Base-by-base conservation (phyloP, 331 rosid species). In the Dryas integrifolia region DNA sequence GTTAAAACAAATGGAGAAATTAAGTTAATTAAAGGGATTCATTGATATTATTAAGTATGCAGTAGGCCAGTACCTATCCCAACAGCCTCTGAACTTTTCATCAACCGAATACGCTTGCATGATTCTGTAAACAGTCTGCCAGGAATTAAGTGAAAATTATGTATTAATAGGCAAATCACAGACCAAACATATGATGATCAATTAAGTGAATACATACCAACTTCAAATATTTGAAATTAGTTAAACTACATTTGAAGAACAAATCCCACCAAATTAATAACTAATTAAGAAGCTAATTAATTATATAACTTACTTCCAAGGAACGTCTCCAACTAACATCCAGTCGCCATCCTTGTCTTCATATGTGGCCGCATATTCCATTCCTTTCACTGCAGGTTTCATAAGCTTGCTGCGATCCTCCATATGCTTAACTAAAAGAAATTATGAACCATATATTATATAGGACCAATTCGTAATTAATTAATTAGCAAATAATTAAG, bases 271-370 rank as follows among this genome's bases (percentile, higher is more conserved):
- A 30, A 30, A 30, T 48, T 0, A 72, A 43, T 43, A 3, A 18
- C 13, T 7, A 12, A 52, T 74, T 4, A 52, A 40, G 43, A 49
- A 38, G 58, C 3, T 46, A 46, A 72, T 48, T 47, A 70, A 15
- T 16, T 60, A 6, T n/a, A 69, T 43, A 47, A 60, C 81, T 67
- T 76, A 76, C 85, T 81, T 76, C 81, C 85, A 81, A 72, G 85
- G 85, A 69, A 81, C 85, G 61, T 81, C 85, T 72, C 85, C 85
- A 81, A 81, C 81, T 39, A 81, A 61, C 85, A 76, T 81, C 81
- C 80, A 81, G 72, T 81, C 81, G 2, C 78, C 72, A 60, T 81
- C 81, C 57, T 38, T 76, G 66, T 81, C 85, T 74, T 76, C 76
- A 63, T 81, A 67, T 48, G 79, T 76, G 26, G 76, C 55, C 64